Evolutionary conservation across 176 grass and related monocot species (phyloP), one percentile per base, ranked within the genome.

Genomic region (Triticum urartu): DNA sequence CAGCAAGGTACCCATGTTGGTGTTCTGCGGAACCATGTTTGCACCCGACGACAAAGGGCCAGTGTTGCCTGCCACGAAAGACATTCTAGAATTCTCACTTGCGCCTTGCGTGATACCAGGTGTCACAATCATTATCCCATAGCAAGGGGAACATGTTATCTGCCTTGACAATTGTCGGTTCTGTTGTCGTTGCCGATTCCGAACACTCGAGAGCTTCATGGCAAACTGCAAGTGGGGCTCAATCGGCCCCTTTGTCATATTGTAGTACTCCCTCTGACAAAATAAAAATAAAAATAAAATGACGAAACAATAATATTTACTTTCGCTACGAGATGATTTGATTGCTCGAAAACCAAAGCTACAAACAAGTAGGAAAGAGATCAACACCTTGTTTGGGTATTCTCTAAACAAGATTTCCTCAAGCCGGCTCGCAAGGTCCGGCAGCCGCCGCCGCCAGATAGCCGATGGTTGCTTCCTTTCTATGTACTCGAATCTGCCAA

Each of bases 61-160:
- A 59, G 66, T 87, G 80, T 66, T 94, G 69, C 94, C 92, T 67
- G 90, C 83, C 80, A 48, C 75, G 78, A 83, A 88, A 80, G 94
- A 61, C 21, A 87, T 80, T 75, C 75, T 69, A 84, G 86, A 80
- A 89, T 79, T 96, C 84, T 65, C 92, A 81, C 54, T 81, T 17
- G 75, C 52, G 43, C 84, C 90, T 45, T 94, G 92, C 2, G 87
- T 67, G 61, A 96, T 91, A 79, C 97, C 92, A 84, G 92, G 97
- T 12, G 94, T 96, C 3, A 84, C 89, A 72, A 94, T 94, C 92
- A 90, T 99, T n/a, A 88, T 91, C 50, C 92, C 85, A 85, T 84
- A 85, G 21, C 79, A 42, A 30, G 89, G 86, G 28, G 89, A 94
- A 86, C 89, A 88, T 78, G 94, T 85, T 54, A 86, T 84, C 35